These are phyloP conservation scores for Daedaleopsis nitida DNA, from an alignment of 768 basidiomycete genomes.

Conservation along the genomic window DNA sequence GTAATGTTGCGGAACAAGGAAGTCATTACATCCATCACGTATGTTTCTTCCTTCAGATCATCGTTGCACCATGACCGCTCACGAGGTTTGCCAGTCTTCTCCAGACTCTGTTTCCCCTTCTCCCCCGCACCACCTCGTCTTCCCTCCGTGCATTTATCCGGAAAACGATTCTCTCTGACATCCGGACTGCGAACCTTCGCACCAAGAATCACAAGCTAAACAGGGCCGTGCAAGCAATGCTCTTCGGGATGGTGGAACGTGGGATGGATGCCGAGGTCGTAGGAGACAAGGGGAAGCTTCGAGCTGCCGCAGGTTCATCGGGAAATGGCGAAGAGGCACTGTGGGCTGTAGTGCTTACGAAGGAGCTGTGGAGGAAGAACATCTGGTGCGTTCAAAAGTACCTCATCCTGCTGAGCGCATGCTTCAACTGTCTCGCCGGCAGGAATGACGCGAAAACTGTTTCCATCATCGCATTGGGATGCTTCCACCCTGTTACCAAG, in stretches of 20 bases:
- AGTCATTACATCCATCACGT: constrained; percentile 93
- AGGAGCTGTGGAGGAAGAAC: constrained; percentile 92
- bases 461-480: constrained; percentile 87
- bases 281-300: constrained; percentile 82
- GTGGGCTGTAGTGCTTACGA: constrained; percentile 95
- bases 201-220: constrained; percentile 96
- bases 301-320: constrained; percentile 41
- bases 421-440: background rate
- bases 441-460: constrained; percentile 93
- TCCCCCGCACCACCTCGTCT: constrained; percentile 91
- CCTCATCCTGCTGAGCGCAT: background rate
- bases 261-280: constrained; percentile 82
- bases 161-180: constrained; percentile 91
- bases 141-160: constrained; percentile 84
- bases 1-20: constrained; percentile 93
- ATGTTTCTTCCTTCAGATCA: constrained; percentile 31
- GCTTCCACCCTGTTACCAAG: constrained; percentile 91
- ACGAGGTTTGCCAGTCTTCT: constrained; percentile 63
- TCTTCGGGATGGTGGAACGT: constrained; percentile 94
- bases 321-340: constrained; percentile 81
- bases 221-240: constrained; percentile 90
- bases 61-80: background rate
- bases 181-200: constrained; percentile 85
- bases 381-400: constrained; percentile 61
- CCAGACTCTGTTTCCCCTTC: constrained; percentile 89